A percentile compares a stretch with the other conserved stretches of the same genome.
phyloP scores from a whole-genome alignment of 129 eudicot species.

The Flaveria sonorensis region DNA sequence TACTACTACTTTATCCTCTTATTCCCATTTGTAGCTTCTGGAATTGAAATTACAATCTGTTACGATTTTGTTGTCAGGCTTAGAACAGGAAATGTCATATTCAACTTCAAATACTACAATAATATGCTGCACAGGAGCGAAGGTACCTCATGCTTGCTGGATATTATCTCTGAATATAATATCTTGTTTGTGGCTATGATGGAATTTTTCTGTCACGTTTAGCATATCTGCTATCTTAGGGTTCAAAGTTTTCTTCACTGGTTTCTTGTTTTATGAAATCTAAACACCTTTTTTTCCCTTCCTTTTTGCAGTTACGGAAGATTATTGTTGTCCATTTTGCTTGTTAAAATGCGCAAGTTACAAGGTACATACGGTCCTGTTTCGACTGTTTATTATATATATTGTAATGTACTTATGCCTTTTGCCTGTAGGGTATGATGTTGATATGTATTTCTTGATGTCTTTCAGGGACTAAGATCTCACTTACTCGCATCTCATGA shows the following conservation, averaged over 20 bases:
- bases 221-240: not conserved
- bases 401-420: conserved; percentile 1
- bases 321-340: conserved; percentile 90
- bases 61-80: conserved; percentile 54
- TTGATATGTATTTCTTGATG: conserved; percentile 16
- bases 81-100: conserved; percentile 85
- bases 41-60: conserved; percentile 1
- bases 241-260: not conserved
- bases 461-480: conserved; percentile 66
- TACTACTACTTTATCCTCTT: not conserved
- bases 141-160: conserved; percentile 50
- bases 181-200: conserved; percentile 1
- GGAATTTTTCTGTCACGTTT: conserved; percentile 11
- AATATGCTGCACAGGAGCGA: conserved; percentile 77
- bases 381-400: conserved; percentile 16
- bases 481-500: conserved; percentile 81
- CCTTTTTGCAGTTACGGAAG: conserved; percentile 79
- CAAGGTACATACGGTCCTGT: conserved; percentile 51
- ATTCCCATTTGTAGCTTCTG: conserved; percentile 23
- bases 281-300: not conserved
- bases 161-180: not conserved
- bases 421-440: not conserved
- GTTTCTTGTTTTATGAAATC: not conserved
- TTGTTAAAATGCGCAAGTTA: conserved; percentile 81
- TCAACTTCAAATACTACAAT: conserved; percentile 72